Percentiles rank a stretch among this genome's conserved stretches.
Evolutionary conservation across 345 rosid species (phyloP).

Genomic region (Populus simonii): DNA sequence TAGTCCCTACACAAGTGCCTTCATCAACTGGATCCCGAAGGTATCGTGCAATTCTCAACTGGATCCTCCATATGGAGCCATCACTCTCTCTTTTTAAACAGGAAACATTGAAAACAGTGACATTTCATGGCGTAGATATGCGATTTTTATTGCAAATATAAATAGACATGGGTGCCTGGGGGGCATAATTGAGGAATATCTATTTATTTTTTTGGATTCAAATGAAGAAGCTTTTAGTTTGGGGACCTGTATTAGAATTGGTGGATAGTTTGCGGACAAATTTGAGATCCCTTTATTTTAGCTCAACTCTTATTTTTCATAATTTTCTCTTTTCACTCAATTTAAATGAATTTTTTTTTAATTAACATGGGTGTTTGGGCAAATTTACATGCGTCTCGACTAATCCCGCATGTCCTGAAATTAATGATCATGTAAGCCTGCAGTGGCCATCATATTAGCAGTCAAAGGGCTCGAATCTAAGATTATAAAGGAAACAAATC

Average conservation of each 20-base stretch:
- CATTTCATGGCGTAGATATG: background rate
- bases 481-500: too few relatives aligned
- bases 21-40: background rate
- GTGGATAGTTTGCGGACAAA: background rate
- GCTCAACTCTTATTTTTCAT: too few relatives aligned
- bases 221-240: background rate
- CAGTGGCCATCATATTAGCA: too few relatives aligned
- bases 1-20: background rate
- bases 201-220: too few relatives aligned
- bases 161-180: background rate
- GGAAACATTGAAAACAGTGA: background rate
- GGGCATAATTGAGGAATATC: background rate
- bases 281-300: background rate
- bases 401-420: rapidly evolving
- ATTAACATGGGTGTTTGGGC: too few relatives aligned
- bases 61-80: background rate
- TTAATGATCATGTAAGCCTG: too few relatives aligned
- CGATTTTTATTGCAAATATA: background rate
- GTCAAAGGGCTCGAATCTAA: rapidly evolving
- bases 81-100: too few relatives aligned
- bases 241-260: background rate
- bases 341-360: too few relatives aligned
- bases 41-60: background rate
- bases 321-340: too few relatives aligned
- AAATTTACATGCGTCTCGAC: rapidly evolving